Base-by-base conservation (phyloP, 2,329 filamentous ascomycete genomes). In the Fonsecaea erecta region DNA sequence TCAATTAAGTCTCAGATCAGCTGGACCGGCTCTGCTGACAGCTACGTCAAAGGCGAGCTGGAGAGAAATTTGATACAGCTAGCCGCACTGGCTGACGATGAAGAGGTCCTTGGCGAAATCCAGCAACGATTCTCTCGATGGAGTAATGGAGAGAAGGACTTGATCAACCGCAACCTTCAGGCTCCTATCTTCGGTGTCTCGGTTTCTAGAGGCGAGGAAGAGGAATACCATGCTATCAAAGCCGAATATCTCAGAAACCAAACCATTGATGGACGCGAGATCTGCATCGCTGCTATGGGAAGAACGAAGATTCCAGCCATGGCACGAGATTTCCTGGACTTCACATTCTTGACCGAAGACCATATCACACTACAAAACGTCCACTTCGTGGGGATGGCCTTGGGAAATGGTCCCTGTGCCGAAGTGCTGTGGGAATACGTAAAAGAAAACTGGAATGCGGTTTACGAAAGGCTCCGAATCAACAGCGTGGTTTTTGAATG, bases 401-500 rank as follows among this genome's bases (percentile, higher is more conserved):
- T 81, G 69, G 97, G 97, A 79, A 82, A 87, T 8, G 84, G 86
- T 67, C 89, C 88, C 3, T 89, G 93, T n/a, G 79, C 83, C 51
- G 81, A 89, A 52, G 86, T 96, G 63, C 46, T 40, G 46, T 99
- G 95, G 95, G 82, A 89, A 60, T 97, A 90, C 78, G 85, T 97
- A 74, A 92, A 93, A 79, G 83, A 85, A 51, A 89, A 97, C 80
- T 99, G 94, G 91, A 83, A 86, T 32, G 58, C 64, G 11, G 85
- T 96, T 52, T 84, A 88, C 59, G 80, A 86, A 66, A 90, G 90
- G 77, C 83, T 98, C 60, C 88, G 86, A 75, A 83, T 84, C 48
- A 97, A 97, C 80, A 90, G 92, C 68, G 90, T 97, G 32, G 87
- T 97, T 2, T 83, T 97, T 16, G 94, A 99, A 79, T 88, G 94